Evolutionary conservation across 2,329 filamentous ascomycete genomes (phyloP), one percentile per base, ranked within the genome.

Genomic region (Incumbomyces delicatus): DNA sequence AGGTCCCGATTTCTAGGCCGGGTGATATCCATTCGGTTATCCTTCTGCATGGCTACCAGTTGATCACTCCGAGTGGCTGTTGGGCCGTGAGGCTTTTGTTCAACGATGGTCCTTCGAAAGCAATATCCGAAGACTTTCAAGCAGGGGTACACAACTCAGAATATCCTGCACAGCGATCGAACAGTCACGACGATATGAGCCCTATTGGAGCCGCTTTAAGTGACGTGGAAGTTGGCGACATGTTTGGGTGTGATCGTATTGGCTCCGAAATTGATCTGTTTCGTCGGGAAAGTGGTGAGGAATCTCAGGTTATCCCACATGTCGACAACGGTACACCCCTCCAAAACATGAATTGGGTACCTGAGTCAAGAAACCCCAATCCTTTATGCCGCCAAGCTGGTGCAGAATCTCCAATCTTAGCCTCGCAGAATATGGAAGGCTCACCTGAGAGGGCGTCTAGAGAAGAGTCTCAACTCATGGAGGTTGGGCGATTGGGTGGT

Each of bases 21-120:
- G 10, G 22, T 14, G 44, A 51, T 14, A 34, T 32, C 27, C 49
- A 47, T 4, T 53, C 50, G 10, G 30, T 50, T 22, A 32, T 54
- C 12, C 34, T 54, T 16, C 43, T 47, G 5, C 17, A 44, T n/a
- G 44, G 40, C n/a, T 41, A 35, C 20, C 46, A 54, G 29, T 51
- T 54, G 39, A 12, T 48, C 11, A 41, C 44, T 14, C 35, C 50
- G 0, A 22, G 34, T 20, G 46, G 35, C 12, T 48, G 48, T 10
- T 53, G 50, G 52, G 39, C 30, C 11, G 34, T 54, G 10, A 27
- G 36, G 14, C 50, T 41, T 39, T 43, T 46, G 11, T 38, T 47
- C 17, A 41, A 46, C 14, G n/a, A 39, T 32, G 44, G 41, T 14
- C 48, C 37, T 17, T 46, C 42, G 6, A 43, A 51, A 18, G 49